Conservation (phyloP, 2,329 filamentous ascomycete species). For the Scopulariopsis brevicaulis region DNA sequence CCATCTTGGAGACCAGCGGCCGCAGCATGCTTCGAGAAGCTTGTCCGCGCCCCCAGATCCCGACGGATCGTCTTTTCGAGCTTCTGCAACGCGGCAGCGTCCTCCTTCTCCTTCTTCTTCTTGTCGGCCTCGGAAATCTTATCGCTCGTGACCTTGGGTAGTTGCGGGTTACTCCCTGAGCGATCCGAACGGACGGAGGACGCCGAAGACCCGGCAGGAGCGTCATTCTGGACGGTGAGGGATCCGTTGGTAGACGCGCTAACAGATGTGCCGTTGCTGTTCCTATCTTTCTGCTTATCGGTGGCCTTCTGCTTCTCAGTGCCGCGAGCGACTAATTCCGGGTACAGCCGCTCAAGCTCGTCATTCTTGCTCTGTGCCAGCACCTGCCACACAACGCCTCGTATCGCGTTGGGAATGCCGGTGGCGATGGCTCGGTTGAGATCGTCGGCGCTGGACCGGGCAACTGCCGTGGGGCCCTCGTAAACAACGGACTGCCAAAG, state of each 20-base stretch:
- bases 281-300: slow-evolving; percentile 53
- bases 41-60: slow-evolving; percentile 84
- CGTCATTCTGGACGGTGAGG: slow-evolving; percentile 52
- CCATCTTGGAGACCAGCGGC: slow-evolving; percentile 86
- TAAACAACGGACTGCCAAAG: slow-evolving; percentile 95
- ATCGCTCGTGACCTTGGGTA: slow-evolving; percentile 38
- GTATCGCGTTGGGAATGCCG: slow-evolving; percentile 87
- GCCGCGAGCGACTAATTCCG: slow-evolving; percentile 66
- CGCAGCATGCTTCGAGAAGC: slow-evolving; percentile 91
- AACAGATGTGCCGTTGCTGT: slow-evolving; percentile 40
- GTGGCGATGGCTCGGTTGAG: slow-evolving; percentile 83
- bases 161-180: slow-evolving; percentile 47
- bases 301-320: slow-evolving; percentile 37
- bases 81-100: slow-evolving; percentile 60
- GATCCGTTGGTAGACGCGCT: slow-evolving; percentile 42
- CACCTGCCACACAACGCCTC: slow-evolving; percentile 98
- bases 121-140: slow-evolving; percentile 54
- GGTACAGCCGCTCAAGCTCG: slow-evolving; percentile 78
- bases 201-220: slow-evolving; percentile 56
- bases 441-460: slow-evolving; percentile 78
- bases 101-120: slow-evolving; percentile 70
- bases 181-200: slow-evolving; percentile 75
- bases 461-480: slow-evolving; percentile 80
- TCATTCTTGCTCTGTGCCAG: slow-evolving; percentile 91
- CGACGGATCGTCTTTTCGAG: slow-evolving; percentile 87